phyloP scores from a whole-genome alignment of 2,329 filamentous ascomycete species.

The Aspergillus puulaauensis region DNA sequence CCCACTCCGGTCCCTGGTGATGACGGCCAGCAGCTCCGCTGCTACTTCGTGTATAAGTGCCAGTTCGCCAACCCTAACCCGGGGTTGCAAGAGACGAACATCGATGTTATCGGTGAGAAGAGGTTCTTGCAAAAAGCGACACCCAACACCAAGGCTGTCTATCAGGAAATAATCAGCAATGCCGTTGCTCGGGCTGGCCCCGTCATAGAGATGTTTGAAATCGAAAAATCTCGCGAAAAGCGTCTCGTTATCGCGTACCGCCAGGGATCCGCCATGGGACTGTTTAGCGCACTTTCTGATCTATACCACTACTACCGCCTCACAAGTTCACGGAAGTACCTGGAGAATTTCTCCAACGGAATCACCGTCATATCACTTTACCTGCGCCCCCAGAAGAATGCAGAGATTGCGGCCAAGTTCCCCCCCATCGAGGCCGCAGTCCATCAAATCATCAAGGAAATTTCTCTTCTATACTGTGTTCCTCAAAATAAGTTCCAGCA shows the following conservation, averaged over 20 bases:
- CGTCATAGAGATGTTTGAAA: slow-evolving; percentile 97
- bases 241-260: slow-evolving; percentile 92
- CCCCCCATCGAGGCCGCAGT: slow-evolving; percentile 92
- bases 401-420: slow-evolving; percentile 55
- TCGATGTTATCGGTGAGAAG: slow-evolving; percentile 89
- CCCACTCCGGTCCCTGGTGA: slow-evolving; percentile 73
- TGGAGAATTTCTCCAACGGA: slow-evolving; percentile 98
- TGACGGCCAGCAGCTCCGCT: slow-evolving; percentile 81
- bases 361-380: slow-evolving; percentile 97
- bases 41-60: slow-evolving; percentile 99
- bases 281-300: slow-evolving; percentile 94
- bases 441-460: slow-evolving; percentile 98
- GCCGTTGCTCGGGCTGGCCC: slow-evolving; percentile 84
- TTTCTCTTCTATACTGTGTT: slow-evolving; percentile 94
- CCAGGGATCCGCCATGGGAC: slow-evolving; percentile 82
- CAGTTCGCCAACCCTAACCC: slow-evolving; percentile 79
- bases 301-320: slow-evolving; percentile 98
- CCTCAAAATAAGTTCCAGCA: slow-evolving; percentile 94
- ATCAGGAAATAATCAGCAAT: slow-evolving; percentile 87
- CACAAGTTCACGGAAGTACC: slow-evolving; percentile 94
- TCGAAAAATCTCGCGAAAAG: slow-evolving; percentile 88
- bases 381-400: slow-evolving; percentile 68
- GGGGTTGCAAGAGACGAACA: slow-evolving; percentile 73
- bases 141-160: slow-evolving; percentile 90
- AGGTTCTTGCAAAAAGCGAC: slow-evolving; percentile 96